Evolutionary conservation across 345 rosid species (phyloP).

Genomic region (Physaria fendleri): DNA sequence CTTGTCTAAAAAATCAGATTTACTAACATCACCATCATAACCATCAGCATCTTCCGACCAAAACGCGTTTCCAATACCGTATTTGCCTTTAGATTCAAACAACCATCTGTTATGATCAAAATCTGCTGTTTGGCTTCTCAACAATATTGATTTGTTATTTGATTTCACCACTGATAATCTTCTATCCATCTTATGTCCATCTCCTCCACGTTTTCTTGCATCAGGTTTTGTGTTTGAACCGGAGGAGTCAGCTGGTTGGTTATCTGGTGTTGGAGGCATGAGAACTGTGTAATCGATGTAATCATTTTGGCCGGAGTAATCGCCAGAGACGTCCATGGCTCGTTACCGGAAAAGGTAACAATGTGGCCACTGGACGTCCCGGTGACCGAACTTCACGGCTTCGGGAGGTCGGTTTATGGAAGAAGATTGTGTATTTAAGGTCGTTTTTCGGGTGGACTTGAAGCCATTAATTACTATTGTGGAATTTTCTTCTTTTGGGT

Average conservation of each 20-base stretch:
- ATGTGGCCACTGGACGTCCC: conserved; percentile 66
- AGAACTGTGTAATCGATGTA: conserved; percentile 84
- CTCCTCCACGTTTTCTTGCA: not conserved
- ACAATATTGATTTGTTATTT: conserved; percentile 65
- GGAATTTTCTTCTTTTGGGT: conserved; percentile 16
- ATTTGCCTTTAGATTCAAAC: conserved; percentile 59
- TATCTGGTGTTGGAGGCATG: conserved; percentile 95
- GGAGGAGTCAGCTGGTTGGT: conserved; percentile 58
- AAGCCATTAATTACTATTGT: conserved; percentile 30
- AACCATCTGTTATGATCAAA: conserved; percentile 94
- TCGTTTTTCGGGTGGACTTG: conserved; percentile 40
- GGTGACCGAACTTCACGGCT: conserved; percentile 51
- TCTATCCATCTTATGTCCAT: conserved; percentile 35
- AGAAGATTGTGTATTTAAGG: conserved; percentile 40
- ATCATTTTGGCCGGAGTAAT: conserved; percentile 60
- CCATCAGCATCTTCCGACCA: conserved; percentile 53
- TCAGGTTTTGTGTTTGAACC: conserved; percentile 36
- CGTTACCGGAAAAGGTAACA: conserved; percentile 65
- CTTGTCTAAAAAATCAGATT: conserved; percentile 86
- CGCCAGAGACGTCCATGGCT: conserved; percentile 69
- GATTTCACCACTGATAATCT: conserved; percentile 72
- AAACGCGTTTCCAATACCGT: conserved; percentile 76
- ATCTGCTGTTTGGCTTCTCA: conserved; percentile 84
- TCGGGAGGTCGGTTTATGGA: conserved; percentile 45
- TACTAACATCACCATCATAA: conserved; percentile 46